Conservation (phyloP, 148 eudicot species). For the Persicaria tinctoria region DNA sequence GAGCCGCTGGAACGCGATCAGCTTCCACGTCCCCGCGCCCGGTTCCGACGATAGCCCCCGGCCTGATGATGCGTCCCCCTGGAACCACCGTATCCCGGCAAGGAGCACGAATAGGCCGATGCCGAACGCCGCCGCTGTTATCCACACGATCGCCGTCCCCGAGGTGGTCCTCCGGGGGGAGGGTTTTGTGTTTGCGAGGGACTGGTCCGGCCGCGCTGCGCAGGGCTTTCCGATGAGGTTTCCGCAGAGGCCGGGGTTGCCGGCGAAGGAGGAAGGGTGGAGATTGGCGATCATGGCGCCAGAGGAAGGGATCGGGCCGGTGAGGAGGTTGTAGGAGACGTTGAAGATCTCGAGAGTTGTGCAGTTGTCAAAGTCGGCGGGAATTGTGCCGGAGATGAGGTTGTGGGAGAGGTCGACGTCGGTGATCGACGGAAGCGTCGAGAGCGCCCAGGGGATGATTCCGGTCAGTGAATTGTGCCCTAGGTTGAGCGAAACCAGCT, state of each 20-base stretch:
- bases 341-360: constrained; percentile 72
- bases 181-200: background rate
- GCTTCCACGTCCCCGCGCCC: constrained; percentile 61
- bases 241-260: constrained; percentile 82
- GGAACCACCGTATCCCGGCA: constrained; percentile 65
- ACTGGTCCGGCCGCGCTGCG: constrained; percentile 8
- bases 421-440: constrained; percentile 71
- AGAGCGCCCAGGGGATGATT: constrained; percentile 95
- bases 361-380: constrained; percentile 60
- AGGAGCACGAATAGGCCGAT: constrained; percentile 61
- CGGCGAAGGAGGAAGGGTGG: constrained; percentile 81
- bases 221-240: constrained; percentile 48
- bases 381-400: constrained; percentile 56
- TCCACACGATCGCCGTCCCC: constrained; percentile 59
- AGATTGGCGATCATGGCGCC: constrained; percentile 57
- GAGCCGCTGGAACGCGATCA: constrained; percentile 83
- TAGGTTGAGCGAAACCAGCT: constrained; percentile 52
- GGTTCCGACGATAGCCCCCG: constrained; percentile 12
- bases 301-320: constrained; percentile 58
- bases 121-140: constrained; percentile 70
- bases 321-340: constrained; percentile 67
- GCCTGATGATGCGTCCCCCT: constrained; percentile 15
- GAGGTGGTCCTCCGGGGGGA: constrained; percentile 21
- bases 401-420: constrained; percentile 69
- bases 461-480: constrained; percentile 59